These are phyloP conservation scores for Aspergillus bertholletiae DNA, from an alignment of 495 filamentous ascomycete genomes.

Conservation along the genomic window DNA sequence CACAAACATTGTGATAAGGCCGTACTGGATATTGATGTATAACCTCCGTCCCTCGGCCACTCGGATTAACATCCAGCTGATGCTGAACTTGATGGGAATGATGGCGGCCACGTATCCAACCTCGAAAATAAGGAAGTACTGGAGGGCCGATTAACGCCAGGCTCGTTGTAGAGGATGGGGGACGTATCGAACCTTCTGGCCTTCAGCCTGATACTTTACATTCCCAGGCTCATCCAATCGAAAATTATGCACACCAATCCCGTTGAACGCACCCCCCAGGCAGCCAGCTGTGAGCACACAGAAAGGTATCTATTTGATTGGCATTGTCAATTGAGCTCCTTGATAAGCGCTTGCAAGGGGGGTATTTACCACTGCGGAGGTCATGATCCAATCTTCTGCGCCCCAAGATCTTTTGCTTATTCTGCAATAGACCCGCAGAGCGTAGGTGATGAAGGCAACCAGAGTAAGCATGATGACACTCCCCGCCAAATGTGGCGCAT, in stretches of 20 bases:
- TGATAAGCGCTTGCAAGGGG: neutral
- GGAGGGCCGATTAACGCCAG: neutral
- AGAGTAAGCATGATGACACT: slow-evolving; percentile 19
- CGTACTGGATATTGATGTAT: slow-evolving; percentile 21
- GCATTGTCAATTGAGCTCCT: neutral
- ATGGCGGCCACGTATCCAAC: slow-evolving; percentile 26
- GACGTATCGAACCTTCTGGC: slow-evolving; percentile 12
- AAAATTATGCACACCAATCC: slow-evolving; percentile 15
- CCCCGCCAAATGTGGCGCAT: slow-evolving; percentile 16
- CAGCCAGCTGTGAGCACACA: slow-evolving; percentile 18
- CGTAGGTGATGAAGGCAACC: slow-evolving; percentile 16
- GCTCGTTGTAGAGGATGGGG: neutral
- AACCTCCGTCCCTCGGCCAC: slow-evolving; percentile 19
- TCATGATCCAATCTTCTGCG: slow-evolving; percentile 27
- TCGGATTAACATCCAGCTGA: slow-evolving; percentile 26
- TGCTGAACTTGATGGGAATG: slow-evolving; percentile 28
- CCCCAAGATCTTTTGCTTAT: slow-evolving; percentile 18
- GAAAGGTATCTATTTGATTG: slow-evolving; percentile 16
- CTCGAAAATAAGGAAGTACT: slow-evolving; percentile 27
- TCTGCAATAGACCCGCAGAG: slow-evolving; percentile 19
- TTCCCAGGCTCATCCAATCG: slow-evolving; percentile 13
- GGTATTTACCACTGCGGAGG: slow-evolving; percentile 14
- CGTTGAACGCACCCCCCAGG: slow-evolving; percentile 24
- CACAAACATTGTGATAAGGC: slow-evolving; percentile 14
- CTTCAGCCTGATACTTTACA: slow-evolving; percentile 13